A percentile compares a stretch with the other conserved stretches of the same genome.
These are phyloP conservation scores for Colletotrichum sp. DNA, from an alignment of 2,329 filamentous ascomycete genomes.

Conservation along the genomic window DNA sequence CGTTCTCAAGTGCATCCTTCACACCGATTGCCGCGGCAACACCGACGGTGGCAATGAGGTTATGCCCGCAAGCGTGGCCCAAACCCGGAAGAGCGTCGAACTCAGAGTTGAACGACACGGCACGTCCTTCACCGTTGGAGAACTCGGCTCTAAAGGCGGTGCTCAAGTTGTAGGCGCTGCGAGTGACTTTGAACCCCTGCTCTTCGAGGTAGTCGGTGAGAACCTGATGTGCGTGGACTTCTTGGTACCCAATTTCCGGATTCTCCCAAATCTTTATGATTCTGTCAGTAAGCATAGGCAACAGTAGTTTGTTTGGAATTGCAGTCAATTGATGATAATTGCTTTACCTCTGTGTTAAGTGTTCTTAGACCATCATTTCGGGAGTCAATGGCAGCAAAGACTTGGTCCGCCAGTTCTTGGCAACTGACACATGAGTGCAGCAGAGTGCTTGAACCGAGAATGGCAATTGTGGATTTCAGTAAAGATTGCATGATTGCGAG, in stretches of 20 bases:
- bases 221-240: conserved; percentile 44
- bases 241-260: conserved; percentile 32
- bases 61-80: conserved; percentile 40
- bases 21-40: conserved; percentile 38
- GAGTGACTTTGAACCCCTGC: conserved; percentile 43
- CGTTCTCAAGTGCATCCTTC: not conserved
- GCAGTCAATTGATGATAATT: no score
- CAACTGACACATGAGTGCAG: not conserved
- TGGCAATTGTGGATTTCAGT: not conserved
- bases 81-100: conserved; percentile 40
- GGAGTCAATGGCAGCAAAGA: not conserved
- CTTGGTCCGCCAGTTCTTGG: not conserved
- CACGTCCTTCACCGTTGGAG: conserved; percentile 39
- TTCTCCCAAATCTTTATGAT: not conserved
- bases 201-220: conserved; percentile 40
- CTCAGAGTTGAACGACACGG: conserved; percentile 43
- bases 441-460: not conserved
- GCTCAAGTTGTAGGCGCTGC: conserved; percentile 42
- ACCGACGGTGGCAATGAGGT: conserved; percentile 32
- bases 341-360: not conserved
- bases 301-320: rapidly evolving
- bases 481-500: not conserved
- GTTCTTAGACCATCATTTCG: not conserved
- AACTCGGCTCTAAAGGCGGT: conserved; percentile 49
- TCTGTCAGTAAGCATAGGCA: no score